Conservation (phyloP, 495 filamentous ascomycete genomes). For the Oidiodendron maius region DNA sequence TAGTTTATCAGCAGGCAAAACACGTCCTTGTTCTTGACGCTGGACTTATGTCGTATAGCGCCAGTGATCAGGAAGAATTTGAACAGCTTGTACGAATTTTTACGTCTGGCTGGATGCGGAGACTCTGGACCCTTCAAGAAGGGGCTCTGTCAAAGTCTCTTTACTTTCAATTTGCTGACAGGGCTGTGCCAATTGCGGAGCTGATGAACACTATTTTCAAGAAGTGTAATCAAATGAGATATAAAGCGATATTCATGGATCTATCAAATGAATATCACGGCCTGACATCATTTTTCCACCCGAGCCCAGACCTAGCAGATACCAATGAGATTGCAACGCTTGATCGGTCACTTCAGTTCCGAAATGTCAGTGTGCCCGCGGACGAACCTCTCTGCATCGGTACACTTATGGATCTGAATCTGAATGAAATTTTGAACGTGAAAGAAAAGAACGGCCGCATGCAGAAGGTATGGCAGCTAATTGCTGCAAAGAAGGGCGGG, state of each 20-base stretch:
- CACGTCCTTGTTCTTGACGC: constrained; percentile 26
- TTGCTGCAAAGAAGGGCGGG: constrained; percentile 12
- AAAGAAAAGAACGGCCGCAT: constrained; percentile 14
- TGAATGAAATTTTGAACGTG: constrained; percentile 15
- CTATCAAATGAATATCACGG: constrained; percentile 2
- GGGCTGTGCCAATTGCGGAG: constrained; percentile 7
- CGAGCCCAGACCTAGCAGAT: not conserved
- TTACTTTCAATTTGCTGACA: constrained; percentile 24
- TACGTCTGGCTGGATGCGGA: constrained; percentile 23
- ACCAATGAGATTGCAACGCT: not conserved
- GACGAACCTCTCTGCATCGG: constrained; percentile 31
- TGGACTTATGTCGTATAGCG: constrained; percentile 11
- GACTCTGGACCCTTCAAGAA: constrained; percentile 27
- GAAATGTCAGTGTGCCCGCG: constrained; percentile 24
- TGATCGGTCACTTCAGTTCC: constrained; percentile 21
- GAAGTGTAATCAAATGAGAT: not conserved
- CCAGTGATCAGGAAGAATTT: not conserved
- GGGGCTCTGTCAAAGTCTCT: constrained; percentile 20
- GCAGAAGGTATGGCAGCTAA: constrained; percentile 17
- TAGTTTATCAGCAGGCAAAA: constrained; percentile 19
- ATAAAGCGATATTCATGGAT: not conserved
- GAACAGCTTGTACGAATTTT: constrained; percentile 19
- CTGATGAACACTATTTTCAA: constrained; percentile 5
- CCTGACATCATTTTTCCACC: constrained; percentile 9
- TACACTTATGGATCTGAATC: constrained; percentile 21